Conservation (phyloP, 116 monocot genomes). For the Iris pallida region DNA sequence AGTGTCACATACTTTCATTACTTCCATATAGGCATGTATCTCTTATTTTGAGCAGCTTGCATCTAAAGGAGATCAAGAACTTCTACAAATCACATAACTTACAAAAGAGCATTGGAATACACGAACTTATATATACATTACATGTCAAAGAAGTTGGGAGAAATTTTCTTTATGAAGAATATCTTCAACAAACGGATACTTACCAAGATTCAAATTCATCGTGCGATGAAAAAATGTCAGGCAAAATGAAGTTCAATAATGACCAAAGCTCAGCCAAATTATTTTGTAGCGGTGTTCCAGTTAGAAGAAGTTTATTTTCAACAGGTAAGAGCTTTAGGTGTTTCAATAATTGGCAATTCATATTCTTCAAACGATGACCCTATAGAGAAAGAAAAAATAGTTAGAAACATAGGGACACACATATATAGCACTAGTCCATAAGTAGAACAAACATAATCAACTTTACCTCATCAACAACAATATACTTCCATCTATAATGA, state of each 20-base stretch:
- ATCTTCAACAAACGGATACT: neutral
- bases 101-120: no score
- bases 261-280: slow-evolving; percentile 91
- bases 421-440: neutral
- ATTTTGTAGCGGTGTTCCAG: slow-evolving; percentile 92
- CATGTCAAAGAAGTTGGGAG: no score
- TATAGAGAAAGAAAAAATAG: slow-evolving; percentile 10
- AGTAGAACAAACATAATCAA: neutral
- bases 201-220: slow-evolving; percentile 41
- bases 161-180: no score
- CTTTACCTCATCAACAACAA: slow-evolving; percentile 84
- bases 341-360: slow-evolving; percentile 56
- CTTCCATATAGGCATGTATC: no score
- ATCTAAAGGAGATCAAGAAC: no score
- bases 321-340: slow-evolving; percentile 61
- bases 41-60: no score
- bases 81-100: no score
- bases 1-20: no score
- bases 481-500: slow-evolving; percentile 78
- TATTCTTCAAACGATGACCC: slow-evolving; percentile 89
- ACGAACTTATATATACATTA: no score
- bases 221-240: slow-evolving; percentile 81
- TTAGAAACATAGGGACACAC: neutral
- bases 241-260: slow-evolving; percentile 82
- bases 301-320: slow-evolving; percentile 89